Percentiles rank a stretch among this genome's conserved stretches.
phyloP scores from a whole-genome alignment of 164 flowering plant species.

The Nelumbo lutea region DNA sequence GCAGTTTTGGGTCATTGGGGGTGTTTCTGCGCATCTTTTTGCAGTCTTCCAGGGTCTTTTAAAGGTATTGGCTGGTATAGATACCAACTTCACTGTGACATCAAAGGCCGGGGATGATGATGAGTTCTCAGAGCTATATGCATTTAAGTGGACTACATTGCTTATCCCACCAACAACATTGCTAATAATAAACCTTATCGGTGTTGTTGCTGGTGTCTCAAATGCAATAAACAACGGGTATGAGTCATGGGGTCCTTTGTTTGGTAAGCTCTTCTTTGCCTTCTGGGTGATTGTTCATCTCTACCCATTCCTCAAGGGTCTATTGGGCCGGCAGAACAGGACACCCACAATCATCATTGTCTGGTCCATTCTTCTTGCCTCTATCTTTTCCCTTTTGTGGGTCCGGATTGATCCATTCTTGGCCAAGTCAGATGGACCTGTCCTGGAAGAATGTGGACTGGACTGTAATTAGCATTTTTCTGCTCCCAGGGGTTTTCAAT shows the following conservation, averaged over 20 bases:
- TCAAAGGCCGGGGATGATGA: conserved; percentile 56
- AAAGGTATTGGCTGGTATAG: conserved; percentile 40
- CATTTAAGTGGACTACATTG: conserved; percentile 55
- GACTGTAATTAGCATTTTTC: conserved; percentile 36
- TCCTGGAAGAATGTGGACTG: conserved; percentile 52
- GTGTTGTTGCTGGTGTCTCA: conserved; percentile 62
- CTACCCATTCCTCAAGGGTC: conserved; percentile 20
- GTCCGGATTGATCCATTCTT: conserved; percentile 59
- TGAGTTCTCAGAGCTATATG: conserved; percentile 49
- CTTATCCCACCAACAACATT: conserved; percentile 38
- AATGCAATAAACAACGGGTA: conserved; percentile 64
- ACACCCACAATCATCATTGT: conserved; percentile 59
- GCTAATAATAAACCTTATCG: conserved; percentile 49
- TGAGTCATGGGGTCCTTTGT: conserved; percentile 41
- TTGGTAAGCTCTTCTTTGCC: too few relatives aligned
- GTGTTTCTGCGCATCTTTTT: conserved; percentile 58
- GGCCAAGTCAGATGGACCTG: conserved; percentile 42
- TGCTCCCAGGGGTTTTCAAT: not conserved
- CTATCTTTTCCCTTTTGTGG: conserved; percentile 20
- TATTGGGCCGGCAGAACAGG: conserved; percentile 53
- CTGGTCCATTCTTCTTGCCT: conserved; percentile 25
- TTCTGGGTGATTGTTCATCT: conserved; percentile 55
- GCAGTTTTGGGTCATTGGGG: conserved; percentile 75
- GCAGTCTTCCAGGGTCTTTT: conserved; percentile 61
- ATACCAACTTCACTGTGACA: conserved; percentile 24